Percentiles rank a stretch among this genome's conserved stretches.
These are phyloP conservation scores for Cordyceps javanica DNA, from an alignment of 2,329 filamentous ascomycete genomes.

Conservation along the genomic window DNA sequence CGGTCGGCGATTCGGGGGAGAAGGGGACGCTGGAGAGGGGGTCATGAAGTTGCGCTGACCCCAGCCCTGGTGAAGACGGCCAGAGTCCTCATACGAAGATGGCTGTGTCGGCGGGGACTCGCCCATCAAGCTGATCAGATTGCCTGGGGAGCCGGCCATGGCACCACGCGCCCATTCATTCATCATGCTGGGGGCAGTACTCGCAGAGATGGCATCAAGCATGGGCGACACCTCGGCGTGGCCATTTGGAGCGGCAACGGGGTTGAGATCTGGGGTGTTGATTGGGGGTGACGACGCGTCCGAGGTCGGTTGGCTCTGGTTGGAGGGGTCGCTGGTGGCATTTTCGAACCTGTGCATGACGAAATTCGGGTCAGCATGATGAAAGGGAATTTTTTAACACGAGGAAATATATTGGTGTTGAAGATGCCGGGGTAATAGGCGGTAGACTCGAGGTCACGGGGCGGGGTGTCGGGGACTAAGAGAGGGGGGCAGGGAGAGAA, in stretches of 20 bases:
- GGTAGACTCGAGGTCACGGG: slow-evolving; percentile 17
- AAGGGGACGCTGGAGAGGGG: slow-evolving; percentile 38
- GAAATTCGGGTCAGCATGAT: neutral
- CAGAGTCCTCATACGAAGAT: slow-evolving; percentile 35
- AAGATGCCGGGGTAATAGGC: slow-evolving; percentile 3
- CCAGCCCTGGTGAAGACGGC: slow-evolving; percentile 34
- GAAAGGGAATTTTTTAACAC: neutral
- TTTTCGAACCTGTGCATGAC: slow-evolving; percentile 24
- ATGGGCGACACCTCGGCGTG: slow-evolving; percentile 38
- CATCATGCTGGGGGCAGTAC: slow-evolving; percentile 40
- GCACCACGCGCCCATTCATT: slow-evolving; percentile 40
- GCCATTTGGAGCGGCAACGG: slow-evolving; percentile 35
- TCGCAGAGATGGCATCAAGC: slow-evolving; percentile 42
- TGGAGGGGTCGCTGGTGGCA: slow-evolving; percentile 25
- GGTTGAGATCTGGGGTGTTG: slow-evolving; percentile 41
- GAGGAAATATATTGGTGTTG: slow-evolving; percentile 1
- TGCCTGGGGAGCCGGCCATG: slow-evolving; percentile 38
- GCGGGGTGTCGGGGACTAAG: slow-evolving; percentile 16
- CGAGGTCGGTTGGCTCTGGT: slow-evolving; percentile 31
- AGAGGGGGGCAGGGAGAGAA: slow-evolving; percentile 23
- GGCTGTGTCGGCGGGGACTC: slow-evolving; percentile 38
- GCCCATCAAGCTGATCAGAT: slow-evolving; percentile 35
- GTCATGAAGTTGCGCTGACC: slow-evolving; percentile 40
- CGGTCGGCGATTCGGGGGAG: slow-evolving; percentile 37
- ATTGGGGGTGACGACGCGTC: slow-evolving; percentile 38